Evolutionary conservation across 83 land plant genomes (phyloP).

Genomic region (Picea abies): DNA sequence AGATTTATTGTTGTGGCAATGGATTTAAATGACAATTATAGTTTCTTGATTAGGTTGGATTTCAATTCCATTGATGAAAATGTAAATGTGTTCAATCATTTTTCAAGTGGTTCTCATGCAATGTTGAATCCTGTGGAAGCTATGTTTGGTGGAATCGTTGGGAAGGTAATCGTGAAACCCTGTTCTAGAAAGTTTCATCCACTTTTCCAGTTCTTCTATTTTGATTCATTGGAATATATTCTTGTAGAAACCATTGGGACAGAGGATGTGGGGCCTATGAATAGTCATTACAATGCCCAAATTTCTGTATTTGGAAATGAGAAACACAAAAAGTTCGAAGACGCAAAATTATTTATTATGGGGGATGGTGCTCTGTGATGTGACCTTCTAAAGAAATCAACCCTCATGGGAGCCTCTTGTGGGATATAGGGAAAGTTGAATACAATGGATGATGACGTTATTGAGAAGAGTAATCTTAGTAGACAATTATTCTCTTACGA

Average conservation of each 20-base stretch:
- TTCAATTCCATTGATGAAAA: too few species aligned
- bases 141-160: conserved; percentile 49
- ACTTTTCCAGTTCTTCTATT: conserved; percentile 52
- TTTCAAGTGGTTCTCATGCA: conserved; percentile 45
- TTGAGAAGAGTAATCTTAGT: too few species aligned
- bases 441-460: conserved; percentile 83
- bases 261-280: too few species aligned
- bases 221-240: too few species aligned
- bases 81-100: conserved; percentile 30
- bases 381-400: conserved; percentile 85
- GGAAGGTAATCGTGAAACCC: conserved; percentile 42
- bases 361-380: conserved; percentile 95
- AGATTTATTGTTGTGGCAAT: too few species aligned
- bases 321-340: conserved; percentile 80
- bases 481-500: too few species aligned
- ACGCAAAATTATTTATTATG: conserved; percentile 73
- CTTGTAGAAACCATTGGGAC: too few species aligned
- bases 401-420: conserved; percentile 82
- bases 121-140: conserved; percentile 45
- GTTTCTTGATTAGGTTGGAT: too few species aligned
- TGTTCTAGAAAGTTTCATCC: conserved; percentile 54
- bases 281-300: conserved; percentile 52
- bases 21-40: too few species aligned
- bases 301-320: conserved; percentile 78
- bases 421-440: conserved; percentile 66